Percentiles rank a stretch among this genome's conserved stretches.
Evolutionary conservation across 2,329 filamentous ascomycete genomes (phyloP).

Genomic region (Colletotrichum graminicola): DNA sequence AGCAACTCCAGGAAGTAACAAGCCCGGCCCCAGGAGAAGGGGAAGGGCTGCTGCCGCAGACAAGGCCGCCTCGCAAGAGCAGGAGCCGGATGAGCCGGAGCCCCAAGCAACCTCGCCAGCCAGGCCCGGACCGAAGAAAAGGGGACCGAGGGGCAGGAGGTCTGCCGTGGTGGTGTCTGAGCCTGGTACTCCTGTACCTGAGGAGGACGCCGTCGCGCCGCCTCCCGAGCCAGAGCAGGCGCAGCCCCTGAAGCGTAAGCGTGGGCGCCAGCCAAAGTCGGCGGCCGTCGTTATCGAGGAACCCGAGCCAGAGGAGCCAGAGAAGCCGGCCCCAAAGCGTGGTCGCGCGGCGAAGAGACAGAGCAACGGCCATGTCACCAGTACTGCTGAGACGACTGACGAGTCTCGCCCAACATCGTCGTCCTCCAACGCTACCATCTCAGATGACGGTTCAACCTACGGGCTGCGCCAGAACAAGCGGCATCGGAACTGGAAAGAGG

Average conservation of each 20-base stretch:
- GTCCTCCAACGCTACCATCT: conserved; percentile 63
- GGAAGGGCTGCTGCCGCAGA: conserved; percentile 45
- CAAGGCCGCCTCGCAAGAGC: conserved; percentile 22
- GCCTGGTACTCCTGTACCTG: conserved; percentile 33
- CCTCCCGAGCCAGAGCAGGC: conserved; percentile 32
- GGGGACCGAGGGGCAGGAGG: conserved; percentile 35
- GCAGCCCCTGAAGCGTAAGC: conserved; percentile 39
- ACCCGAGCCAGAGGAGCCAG: conserved; percentile 13
- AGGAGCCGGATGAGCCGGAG: conserved; percentile 32
- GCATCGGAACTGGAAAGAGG: conserved; percentile 65
- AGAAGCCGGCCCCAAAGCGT: conserved; percentile 36
- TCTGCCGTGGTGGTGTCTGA: conserved; percentile 34
- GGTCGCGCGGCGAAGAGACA: conserved; percentile 35
- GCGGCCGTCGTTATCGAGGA: conserved; percentile 25
- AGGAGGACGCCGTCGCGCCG: conserved; percentile 31
- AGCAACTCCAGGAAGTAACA: conserved; percentile 58
- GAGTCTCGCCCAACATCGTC: conserved; percentile 66
- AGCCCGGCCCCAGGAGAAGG: conserved; percentile 46
- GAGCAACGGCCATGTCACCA: conserved; percentile 31
- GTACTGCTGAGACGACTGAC: conserved; percentile 50
- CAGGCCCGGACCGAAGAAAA: conserved; percentile 31
- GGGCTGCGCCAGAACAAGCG: conserved; percentile 54
- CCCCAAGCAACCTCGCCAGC: conserved; percentile 23
- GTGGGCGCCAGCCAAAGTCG: conserved; percentile 38
- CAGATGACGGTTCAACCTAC: conserved; percentile 41